Evolutionary conservation across 2,329 filamentous ascomycete species (phyloP).

Genomic region (Hirsutella minnesotensis): DNA sequence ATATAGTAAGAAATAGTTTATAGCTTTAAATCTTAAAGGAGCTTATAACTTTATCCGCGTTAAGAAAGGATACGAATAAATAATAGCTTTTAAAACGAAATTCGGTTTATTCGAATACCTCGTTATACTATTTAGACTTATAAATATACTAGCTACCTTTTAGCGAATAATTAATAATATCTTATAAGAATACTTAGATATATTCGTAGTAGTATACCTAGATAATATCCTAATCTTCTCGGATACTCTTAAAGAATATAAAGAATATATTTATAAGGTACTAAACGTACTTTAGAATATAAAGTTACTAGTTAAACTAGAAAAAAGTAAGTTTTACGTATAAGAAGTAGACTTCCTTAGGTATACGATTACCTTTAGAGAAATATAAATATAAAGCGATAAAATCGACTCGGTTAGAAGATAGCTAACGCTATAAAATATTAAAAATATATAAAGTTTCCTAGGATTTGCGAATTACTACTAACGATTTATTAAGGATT

Average conservation of each 20-base stretch:
- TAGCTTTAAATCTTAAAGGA: constrained; percentile 1
- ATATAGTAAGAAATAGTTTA: constrained; percentile 1
- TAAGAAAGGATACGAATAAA: constrained; percentile 18
- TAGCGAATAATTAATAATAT: constrained; percentile 5
- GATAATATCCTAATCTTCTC: constrained; percentile 8
- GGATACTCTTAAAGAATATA: constrained; percentile 5
- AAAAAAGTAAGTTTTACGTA: constrained; percentile 1
- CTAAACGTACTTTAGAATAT: constrained; percentile 1
- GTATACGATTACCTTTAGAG: neutral
- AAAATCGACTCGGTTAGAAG: constrained; percentile 1
- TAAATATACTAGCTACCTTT: constrained; percentile 8
- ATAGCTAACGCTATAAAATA: constrained; percentile 1
- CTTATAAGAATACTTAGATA: constrained; percentile 4
- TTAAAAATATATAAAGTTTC: constrained; percentile 4
- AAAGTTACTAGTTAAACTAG: constrained; percentile 1
- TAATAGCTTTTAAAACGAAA: constrained; percentile 19
- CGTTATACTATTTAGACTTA: constrained; percentile 17
- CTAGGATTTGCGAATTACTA: constrained; percentile 8
- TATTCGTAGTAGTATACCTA: constrained; percentile 7
- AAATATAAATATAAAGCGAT: neutral
- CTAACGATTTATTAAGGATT: constrained; percentile 8
- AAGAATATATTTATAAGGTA: constrained; percentile 2
- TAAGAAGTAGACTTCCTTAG: constrained; percentile 1
- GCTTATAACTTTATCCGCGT: neutral
- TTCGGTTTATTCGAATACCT: constrained; percentile 21